Evolutionary conservation across 495 filamentous ascomycete genomes (phyloP).

Genomic region (Bathelium albidoporum): DNA sequence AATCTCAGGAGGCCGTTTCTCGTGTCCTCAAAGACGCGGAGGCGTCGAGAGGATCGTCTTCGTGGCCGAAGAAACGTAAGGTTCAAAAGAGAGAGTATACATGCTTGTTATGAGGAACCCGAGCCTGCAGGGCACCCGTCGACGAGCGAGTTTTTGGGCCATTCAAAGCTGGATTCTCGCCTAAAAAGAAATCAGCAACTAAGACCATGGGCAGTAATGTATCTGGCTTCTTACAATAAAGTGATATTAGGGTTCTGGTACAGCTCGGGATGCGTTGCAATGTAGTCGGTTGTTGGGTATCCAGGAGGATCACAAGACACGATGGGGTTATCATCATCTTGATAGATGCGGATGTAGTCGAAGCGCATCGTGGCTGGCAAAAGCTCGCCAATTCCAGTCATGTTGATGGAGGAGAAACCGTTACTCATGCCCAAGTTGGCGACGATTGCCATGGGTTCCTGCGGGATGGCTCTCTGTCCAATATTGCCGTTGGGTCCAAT

Average conservation of each 20-base stretch:
- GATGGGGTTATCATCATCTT: slow-evolving; percentile 43
- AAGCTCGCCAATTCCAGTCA: slow-evolving; percentile 39
- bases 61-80: background rate
- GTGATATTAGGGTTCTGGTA: slow-evolving; percentile 61
- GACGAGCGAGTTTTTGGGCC: slow-evolving; percentile 42
- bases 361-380: slow-evolving; percentile 62
- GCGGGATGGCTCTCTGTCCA: slow-evolving; percentile 56
- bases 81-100: background rate
- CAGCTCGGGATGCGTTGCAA: slow-evolving; percentile 49
- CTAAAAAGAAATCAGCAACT: slow-evolving; percentile 9
- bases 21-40: background rate
- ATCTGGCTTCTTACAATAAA: slow-evolving; percentile 31
- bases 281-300: slow-evolving; percentile 63
- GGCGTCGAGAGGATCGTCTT: background rate
- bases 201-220: background rate
- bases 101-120: background rate
- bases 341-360: slow-evolving; percentile 69
- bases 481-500: slow-evolving; percentile 66
- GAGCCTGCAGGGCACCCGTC: slow-evolving; percentile 29
- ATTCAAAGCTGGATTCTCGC: slow-evolving; percentile 31
- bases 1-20: background rate
- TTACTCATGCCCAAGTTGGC: slow-evolving; percentile 67
- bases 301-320: slow-evolving; percentile 65
- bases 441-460: slow-evolving; percentile 60
- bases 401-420: slow-evolving; percentile 54